phyloP scores from a whole-genome alignment of 805 yeast species.

The Saccharomycopsis lassenensis region DNA sequence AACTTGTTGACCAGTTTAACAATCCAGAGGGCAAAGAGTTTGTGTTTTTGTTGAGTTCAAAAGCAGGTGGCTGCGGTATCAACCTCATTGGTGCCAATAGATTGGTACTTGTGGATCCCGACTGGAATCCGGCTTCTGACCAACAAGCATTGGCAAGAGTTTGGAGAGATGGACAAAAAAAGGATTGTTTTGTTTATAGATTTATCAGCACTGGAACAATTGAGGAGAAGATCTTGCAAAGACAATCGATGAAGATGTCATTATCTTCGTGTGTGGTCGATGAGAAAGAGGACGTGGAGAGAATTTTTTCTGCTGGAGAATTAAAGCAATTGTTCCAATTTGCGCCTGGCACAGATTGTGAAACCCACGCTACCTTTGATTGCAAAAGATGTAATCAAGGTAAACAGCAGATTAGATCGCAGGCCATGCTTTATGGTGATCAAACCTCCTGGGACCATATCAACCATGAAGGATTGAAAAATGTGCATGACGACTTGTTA shows the following conservation, averaged over 20 bases:
- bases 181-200: constrained; percentile 89
- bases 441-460: constrained; percentile 97
- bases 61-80: constrained; percentile 99
- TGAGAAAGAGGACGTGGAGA: constrained; percentile 89
- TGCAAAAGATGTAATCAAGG: constrained; percentile 72
- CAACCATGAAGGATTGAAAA: constrained; percentile 45
- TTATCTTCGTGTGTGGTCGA: constrained; percentile 94
- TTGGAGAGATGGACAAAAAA: constrained; percentile 98
- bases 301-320: constrained; percentile 77
- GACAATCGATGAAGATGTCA: constrained; percentile 91
- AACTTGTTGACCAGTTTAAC: constrained; percentile 81
- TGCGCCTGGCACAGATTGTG: constrained; percentile 59
- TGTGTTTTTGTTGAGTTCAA: constrained; percentile 79
- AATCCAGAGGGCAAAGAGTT: constrained; percentile 84
- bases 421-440: constrained; percentile 93
- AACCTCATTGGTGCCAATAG: constrained; percentile 95
- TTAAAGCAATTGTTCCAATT: constrained; percentile 66
- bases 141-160: constrained; percentile 97
- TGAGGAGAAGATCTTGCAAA: constrained; percentile 91
- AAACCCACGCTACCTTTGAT: constrained; percentile 85
- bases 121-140: constrained; percentile 98
- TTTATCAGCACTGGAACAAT: constrained; percentile 92
- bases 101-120: constrained; percentile 76
- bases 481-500: constrained; percentile 68
- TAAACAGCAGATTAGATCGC: constrained; percentile 51